phyloP scores from a whole-genome alignment of 2,329 filamentous ascomycete species.

The Colletotrichum sp. region DNA sequence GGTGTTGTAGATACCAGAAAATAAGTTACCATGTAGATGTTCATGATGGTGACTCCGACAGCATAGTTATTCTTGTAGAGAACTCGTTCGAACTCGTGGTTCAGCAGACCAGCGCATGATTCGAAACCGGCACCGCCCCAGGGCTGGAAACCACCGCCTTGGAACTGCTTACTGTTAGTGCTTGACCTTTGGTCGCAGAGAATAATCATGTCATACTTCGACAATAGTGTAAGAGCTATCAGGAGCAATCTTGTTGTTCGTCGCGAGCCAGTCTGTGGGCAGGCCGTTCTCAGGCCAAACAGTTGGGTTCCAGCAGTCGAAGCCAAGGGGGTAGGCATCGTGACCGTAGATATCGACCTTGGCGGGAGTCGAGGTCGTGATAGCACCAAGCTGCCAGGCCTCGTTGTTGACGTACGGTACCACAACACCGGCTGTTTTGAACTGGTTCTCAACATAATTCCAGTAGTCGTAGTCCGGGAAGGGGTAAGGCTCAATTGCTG shows the following conservation, averaged over 20 bases:
- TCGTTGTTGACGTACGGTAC: conserved; percentile 77
- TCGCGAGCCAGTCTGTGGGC: conserved; percentile 60
- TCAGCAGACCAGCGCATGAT: conserved; percentile 67
- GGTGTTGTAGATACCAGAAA: too few relatives aligned
- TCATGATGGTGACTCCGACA: conserved; percentile 68
- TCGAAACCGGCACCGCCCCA: conserved; percentile 74
- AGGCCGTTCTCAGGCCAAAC: conserved; percentile 63
- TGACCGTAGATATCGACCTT: conserved; percentile 53
- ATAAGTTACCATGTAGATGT: conserved; percentile 69
- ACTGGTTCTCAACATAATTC: conserved; percentile 68
- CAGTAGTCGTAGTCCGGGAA: conserved; percentile 72
- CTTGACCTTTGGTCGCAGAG: neutral
- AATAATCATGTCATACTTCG: conserved; percentile 42
- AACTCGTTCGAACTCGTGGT: conserved; percentile 72
- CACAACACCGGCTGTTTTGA: conserved; percentile 66
- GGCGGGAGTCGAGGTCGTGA: conserved; percentile 22
- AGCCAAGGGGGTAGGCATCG: conserved; percentile 49
- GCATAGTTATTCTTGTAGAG: conserved; percentile 77
- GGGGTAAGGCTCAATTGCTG: conserved; percentile 34
- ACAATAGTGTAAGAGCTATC: conserved; percentile 69
- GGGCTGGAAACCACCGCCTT: conserved; percentile 70
- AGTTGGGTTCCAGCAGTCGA: conserved; percentile 50
- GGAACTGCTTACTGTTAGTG: conserved; percentile 41
- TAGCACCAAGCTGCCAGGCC: conserved; percentile 43
- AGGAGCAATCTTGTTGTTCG: conserved; percentile 67